Evolutionary conservation across 2,329 filamentous ascomycete species (phyloP).

Genomic region (Trichoderma endophyticum): DNA sequence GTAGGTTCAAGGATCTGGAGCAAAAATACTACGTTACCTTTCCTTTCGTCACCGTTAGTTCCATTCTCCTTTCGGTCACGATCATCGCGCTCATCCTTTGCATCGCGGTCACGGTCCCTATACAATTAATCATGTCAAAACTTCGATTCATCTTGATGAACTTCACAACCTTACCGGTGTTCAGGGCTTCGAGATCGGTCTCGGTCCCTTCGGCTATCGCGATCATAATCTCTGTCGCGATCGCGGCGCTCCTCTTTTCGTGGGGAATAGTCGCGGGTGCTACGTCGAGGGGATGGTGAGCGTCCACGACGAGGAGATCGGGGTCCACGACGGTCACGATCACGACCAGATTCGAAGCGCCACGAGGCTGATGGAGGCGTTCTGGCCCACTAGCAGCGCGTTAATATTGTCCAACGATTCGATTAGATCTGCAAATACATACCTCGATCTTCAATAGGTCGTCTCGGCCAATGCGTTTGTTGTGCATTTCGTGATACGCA

Average conservation of each 20-base stretch:
- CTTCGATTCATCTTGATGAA: background rate
- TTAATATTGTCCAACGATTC: background rate
- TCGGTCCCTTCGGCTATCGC: constrained; percentile 70
- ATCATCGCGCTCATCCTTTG: constrained; percentile 66
- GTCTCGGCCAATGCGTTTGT: constrained; percentile 95
- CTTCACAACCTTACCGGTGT: constrained; percentile 44
- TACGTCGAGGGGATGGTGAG: constrained; percentile 74
- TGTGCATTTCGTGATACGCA: constrained; percentile 99
- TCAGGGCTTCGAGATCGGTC: constrained; percentile 74
- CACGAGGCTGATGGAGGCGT: constrained; percentile 97
- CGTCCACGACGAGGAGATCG: constrained; percentile 65
- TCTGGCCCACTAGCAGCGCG: constrained; percentile 79
- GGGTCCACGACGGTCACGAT: constrained; percentile 58
- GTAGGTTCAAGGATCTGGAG: background rate
- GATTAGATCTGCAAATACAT: constrained; percentile 17
- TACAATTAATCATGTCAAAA: constrained; percentile 30
- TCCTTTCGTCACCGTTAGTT: constrained; percentile 83
- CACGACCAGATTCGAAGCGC: constrained; percentile 92
- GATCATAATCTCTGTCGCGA: constrained; percentile 74
- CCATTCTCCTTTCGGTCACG: constrained; percentile 73
- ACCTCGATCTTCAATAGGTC: constrained; percentile 98
- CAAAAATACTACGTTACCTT: constrained; percentile 57
- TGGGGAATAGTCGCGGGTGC: constrained; percentile 77
- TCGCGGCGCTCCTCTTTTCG: constrained; percentile 85
- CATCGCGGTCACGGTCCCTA: constrained; percentile 54